phyloP scores from a whole-genome alignment of 257 asterid genomes.

The Salvia splendens region DNA sequence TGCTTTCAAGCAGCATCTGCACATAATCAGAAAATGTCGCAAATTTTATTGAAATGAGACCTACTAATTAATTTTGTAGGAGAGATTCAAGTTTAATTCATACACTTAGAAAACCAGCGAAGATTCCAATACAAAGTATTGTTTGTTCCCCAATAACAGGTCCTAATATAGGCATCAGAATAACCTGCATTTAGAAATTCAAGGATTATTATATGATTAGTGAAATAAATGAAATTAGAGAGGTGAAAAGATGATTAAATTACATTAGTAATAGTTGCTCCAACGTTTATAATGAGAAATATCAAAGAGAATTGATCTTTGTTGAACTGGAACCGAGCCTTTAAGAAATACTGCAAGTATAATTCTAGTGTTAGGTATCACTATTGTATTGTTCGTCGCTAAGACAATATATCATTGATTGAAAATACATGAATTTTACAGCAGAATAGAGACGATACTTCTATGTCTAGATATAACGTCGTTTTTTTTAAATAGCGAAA shows the following conservation, averaged over 20 bases:
- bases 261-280: slow-evolving; percentile 28
- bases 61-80: background rate
- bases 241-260: too few relatives aligned
- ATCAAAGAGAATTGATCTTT: slow-evolving; percentile 32
- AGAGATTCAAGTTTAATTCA: background rate
- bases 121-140: slow-evolving; percentile 29
- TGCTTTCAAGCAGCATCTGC: slow-evolving; percentile 33
- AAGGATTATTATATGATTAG: background rate
- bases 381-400: background rate
- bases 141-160: slow-evolving; percentile 26
- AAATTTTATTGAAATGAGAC: background rate
- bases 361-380: too few relatives aligned
- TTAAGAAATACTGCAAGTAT: slow-evolving; percentile 35
- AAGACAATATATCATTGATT: too few relatives aligned
- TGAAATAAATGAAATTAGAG: too few relatives aligned
- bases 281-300: slow-evolving; percentile 27
- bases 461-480: too few relatives aligned
- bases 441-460: too few relatives aligned
- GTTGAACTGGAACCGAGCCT: slow-evolving; percentile 37
- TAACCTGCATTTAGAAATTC: slow-evolving; percentile 7
- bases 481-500: background rate
- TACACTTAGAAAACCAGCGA: slow-evolving; percentile 26
- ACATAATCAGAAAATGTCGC: background rate
- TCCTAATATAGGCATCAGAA: slow-evolving; percentile 28
- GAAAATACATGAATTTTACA: too few relatives aligned